Evolutionary conservation across 805 yeast species (phyloP), one percentile per base, ranked within the genome.

Genomic region (Geotrichum ghanense): DNA sequence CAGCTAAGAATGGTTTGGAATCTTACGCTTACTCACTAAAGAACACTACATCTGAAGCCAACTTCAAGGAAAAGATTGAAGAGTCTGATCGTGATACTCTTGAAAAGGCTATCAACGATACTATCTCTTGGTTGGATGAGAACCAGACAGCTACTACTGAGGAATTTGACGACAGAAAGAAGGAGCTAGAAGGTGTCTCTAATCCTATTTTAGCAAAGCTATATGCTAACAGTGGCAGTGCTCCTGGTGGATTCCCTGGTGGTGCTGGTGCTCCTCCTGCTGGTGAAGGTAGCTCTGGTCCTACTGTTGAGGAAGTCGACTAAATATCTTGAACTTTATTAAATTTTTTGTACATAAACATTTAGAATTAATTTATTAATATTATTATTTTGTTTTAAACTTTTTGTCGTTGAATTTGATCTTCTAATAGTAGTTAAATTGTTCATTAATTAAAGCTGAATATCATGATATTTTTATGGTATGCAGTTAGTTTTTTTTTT

Each of bases 201-300:
- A 88, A 88, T 77, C 96, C 96, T 68, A 84, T 87, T 71, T 81
- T 88, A 84, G 78, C 86, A 66, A 86, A 87, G 76, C 86, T 90
- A 76, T 88, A 88, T 80, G 90, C 83, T 70, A 62, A 56, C 17
- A 70, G 64, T 50, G 95, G 88, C 67, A 69, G 61, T 50, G 68
- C 68, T 50, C 94, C 88, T 68, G 95, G 87, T 68, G 82, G 7
- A 4, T 19, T 19, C 16, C 19, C 19, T 19, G 37, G 37, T 31
- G 37, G 75, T 52, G 79, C 79, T 61, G 79, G 78, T 56, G 81
- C 75, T 52, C 75, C 75, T 60, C 77, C 81, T 58, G 77, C 72
- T 56, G 72, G 68, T 48, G 65, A 59, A 47, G 68, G 64, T 48
- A n/a, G 16, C 7, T 31, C 37, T 31, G 73, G 85, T 55, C 89